These are phyloP conservation scores for Pseudogymnoascus sp. DNA, from an alignment of 2,329 filamentous ascomycete species.

Conservation along the genomic window DNA sequence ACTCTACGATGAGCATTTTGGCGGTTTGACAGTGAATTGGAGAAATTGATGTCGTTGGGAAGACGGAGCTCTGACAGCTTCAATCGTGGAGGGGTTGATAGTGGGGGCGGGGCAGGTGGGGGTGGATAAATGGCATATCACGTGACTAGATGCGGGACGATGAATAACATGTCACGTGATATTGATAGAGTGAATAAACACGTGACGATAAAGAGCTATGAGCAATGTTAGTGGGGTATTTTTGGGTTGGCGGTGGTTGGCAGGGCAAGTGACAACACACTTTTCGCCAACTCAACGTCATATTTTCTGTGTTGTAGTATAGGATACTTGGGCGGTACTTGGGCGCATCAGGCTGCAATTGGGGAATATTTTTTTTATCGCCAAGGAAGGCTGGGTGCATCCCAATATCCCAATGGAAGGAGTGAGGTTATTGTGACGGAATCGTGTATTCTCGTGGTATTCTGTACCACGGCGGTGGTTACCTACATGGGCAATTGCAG, in stretches of 20 bases:
- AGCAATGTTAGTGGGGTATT: background rate
- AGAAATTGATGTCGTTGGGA: background rate
- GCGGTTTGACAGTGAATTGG: background rate
- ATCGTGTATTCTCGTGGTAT: background rate
- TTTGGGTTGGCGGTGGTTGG: background rate
- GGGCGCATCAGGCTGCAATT: background rate
- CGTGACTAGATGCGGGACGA: background rate
- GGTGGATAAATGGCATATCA: background rate
- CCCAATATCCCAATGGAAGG: background rate
- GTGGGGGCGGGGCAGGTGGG: background rate
- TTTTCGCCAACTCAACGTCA: background rate
- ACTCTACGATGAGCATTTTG: constrained; percentile 52
- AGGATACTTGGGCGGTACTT: background rate
- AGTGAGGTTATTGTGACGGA: background rate
- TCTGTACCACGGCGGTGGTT: background rate
- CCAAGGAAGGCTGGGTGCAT: background rate
- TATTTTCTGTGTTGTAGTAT: background rate
- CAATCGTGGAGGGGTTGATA: background rate
- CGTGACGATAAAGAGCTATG: background rate
- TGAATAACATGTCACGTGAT: background rate
- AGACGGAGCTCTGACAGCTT: background rate
- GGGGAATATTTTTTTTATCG: background rate
- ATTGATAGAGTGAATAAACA: background rate
- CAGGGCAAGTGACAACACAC: constrained; percentile 2
- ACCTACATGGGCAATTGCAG: background rate